Conservation (phyloP, 2,329 filamentous ascomycete genomes). For the Thelonectria discophora region DNA sequence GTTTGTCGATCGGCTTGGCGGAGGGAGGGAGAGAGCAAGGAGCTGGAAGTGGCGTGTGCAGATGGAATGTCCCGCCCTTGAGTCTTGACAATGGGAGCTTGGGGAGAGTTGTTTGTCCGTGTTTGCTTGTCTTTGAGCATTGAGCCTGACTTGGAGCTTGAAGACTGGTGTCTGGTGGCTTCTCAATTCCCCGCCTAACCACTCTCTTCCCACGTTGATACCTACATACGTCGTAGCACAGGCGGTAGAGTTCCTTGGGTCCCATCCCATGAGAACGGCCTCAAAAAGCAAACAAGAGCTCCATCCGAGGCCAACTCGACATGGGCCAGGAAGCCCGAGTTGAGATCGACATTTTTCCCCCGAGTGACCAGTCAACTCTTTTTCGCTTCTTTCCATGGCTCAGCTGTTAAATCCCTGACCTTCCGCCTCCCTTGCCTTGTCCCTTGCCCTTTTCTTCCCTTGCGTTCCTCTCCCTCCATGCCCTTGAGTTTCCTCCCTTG, state of each 20-base stretch:
- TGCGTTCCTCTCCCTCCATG: neutral
- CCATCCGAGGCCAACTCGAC: conserved; percentile 8
- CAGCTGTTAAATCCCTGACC: neutral
- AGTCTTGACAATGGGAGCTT: too few species aligned
- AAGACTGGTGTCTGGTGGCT: too few species aligned
- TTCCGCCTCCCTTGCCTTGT: neutral
- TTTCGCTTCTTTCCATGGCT: too few species aligned
- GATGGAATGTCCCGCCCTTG: neutral
- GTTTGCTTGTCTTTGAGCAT: too few species aligned
- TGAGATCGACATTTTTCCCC: conserved; percentile 26
- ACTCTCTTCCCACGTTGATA: neutral
- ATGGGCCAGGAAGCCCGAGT: conserved; percentile 22
- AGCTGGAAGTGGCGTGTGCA: neutral
- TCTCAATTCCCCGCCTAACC: neutral
- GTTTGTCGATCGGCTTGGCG: conserved; percentile 12
- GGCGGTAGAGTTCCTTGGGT: too few species aligned
- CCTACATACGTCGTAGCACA: too few species aligned
- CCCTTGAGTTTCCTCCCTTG: neutral
- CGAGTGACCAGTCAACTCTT: conserved; percentile 19
- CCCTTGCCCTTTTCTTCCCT: neutral
- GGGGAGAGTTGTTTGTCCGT: too few species aligned
- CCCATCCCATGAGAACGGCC: too few species aligned
- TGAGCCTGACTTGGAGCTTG: too few species aligned
- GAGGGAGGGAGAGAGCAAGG: neutral
- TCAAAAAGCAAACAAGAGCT: neutral